Conservation (phyloP, 179 eudicot genomes). For the Monotropa hypopitys region DNA sequence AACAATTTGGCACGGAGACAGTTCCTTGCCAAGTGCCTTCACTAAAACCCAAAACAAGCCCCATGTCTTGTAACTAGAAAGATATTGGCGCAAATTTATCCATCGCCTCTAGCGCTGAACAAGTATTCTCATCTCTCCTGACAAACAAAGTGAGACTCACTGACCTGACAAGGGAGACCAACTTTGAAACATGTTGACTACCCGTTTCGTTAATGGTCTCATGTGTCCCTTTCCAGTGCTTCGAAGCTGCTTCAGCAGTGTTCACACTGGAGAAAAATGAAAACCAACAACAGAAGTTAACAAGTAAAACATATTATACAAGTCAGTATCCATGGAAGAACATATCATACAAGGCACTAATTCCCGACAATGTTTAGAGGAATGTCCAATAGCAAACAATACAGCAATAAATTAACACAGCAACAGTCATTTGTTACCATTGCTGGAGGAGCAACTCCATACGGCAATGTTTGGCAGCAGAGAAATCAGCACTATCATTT, state of each 20-base stretch:
- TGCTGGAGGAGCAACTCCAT: constrained; percentile 78
- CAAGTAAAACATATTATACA: background rate
- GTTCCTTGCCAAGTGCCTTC: background rate
- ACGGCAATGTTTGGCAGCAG: constrained; percentile 95
- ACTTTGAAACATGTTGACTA: constrained; percentile 35
- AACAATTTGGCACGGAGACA: background rate
- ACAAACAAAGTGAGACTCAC: constrained; percentile 5
- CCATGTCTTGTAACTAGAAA: background rate
- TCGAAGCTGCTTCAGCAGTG: constrained; percentile 53
- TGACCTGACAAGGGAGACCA: constrained; percentile 60
- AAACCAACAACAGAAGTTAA: background rate
- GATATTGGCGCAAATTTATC: background rate
- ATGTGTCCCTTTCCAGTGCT: constrained; percentile 56
- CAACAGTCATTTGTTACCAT: constrained; percentile 30
- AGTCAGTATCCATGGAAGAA: background rate
- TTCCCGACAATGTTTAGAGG: background rate
- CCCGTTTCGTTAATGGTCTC: constrained; percentile 50
- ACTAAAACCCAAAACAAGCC: background rate
- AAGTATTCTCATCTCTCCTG: constrained; percentile 1
- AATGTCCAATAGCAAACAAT: constrained; percentile 7
- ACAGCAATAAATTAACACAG: background rate
- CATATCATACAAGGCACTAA: background rate
- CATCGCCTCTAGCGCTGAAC: background rate
- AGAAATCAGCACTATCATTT: constrained; percentile 57
- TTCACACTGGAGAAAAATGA: constrained; percentile 35